Evolutionary conservation across 768 basidiomycete genomes (phyloP), one percentile per base, ranked within the genome.

Genomic region (Lactarius hatsudake): DNA sequence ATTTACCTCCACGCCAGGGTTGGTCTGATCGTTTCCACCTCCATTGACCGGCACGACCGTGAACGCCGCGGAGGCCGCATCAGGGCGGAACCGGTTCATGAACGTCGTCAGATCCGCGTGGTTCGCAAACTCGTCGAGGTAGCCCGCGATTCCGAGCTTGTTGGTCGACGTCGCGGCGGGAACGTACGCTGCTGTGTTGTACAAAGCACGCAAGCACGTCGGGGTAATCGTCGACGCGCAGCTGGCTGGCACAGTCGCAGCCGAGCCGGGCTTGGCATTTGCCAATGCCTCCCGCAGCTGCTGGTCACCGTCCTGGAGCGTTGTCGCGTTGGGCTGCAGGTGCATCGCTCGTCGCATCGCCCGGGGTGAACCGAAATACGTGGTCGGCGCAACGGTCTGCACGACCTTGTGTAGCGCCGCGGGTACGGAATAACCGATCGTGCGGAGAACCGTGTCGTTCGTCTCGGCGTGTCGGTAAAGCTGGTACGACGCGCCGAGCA

Each of bases 341-440:
- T 83, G 84, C 72, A 81, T 83, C 13, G 85, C 85, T 7, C 78
- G 75, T 61, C 79, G 79, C 83, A 88, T 85, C 70, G 79, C 80
- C 20, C 75, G 78, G 59, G 84, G 75, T 9, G 84, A 82, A 20
- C 86, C 82, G 71, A 90, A 90, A 72, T 86, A 85, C 7, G 88
- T 90, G 2, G 72, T 74, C 8, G 90, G 89, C 0, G 87, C 78
- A 36, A 90, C 79, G 23, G 87, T 76, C 30, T 85, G 77, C 68
- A 91, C 76, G 67, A 89, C 85, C 0, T 76, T 74, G 53, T 85
- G 84, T 42, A 88, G 77, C 4, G 78, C 77, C 54, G 77, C 73
- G 20, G 84, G 88, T 9, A 89, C 81, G 30, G 86, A 86, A 76
- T 90, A 87, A 65, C 81, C 77, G 48, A 84, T 74, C 28, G 87